phyloP scores from a whole-genome alignment of 768 basidiomycete genomes.

The Termitomyces sp. region DNA sequence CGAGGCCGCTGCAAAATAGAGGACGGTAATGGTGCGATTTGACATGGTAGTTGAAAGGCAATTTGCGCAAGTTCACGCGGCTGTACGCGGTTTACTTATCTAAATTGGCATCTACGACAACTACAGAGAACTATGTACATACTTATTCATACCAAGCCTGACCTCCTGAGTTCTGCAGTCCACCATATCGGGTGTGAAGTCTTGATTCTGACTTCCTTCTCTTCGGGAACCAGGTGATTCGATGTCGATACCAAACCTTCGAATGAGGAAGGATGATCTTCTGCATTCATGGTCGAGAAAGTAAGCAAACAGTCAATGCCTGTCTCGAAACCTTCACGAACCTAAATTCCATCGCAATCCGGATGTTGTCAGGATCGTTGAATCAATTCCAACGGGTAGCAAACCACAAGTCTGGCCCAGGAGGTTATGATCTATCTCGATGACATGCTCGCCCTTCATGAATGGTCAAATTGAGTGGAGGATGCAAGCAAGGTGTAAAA shows the following conservation, averaged over 20 bases:
- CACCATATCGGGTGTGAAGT: conserved; percentile 88
- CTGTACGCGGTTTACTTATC: neutral
- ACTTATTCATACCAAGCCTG: conserved; percentile 8
- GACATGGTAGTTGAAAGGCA: conserved; percentile 15
- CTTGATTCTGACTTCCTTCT: conserved; percentile 60
- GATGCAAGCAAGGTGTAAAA: neutral
- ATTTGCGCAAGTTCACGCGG: neutral
- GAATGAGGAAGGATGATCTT: conserved; percentile 65
- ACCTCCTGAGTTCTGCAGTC: conserved; percentile 64
- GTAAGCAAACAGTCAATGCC: neutral
- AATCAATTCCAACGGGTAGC: conserved; percentile 83
- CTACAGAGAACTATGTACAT: neutral
- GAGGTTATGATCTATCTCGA: conserved; percentile 64
- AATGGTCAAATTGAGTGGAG: neutral
- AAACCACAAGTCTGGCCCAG: conserved; percentile 91
- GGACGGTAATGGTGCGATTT: conserved; percentile 33
- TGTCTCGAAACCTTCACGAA: conserved; percentile 25
- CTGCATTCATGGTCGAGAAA: conserved; percentile 24
- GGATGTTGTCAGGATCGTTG: conserved; percentile 69
- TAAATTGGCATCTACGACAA: neutral
- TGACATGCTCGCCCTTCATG: conserved; percentile 73
- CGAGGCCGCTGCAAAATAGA: conserved; percentile 61
- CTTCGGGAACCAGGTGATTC: conserved; percentile 75
- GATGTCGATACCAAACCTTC: conserved; percentile 88
- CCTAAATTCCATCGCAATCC: conserved; percentile 91